Base-by-base conservation (phyloP, 305 asterid species). In the Solanum chacoense region DNA sequence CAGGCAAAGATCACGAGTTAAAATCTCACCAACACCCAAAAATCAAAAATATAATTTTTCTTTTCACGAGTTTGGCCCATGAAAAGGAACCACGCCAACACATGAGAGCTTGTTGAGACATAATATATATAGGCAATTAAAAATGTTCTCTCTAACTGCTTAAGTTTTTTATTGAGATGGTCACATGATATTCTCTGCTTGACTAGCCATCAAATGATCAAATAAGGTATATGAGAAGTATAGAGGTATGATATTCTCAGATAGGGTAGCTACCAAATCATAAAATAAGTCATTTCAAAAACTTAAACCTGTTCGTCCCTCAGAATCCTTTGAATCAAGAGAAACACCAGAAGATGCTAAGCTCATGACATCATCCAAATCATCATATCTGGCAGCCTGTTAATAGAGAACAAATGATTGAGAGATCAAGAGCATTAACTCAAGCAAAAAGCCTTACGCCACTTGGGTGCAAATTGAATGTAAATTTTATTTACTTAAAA, bases 381-480 rank as follows among this genome's bases (percentile, higher is more conserved):
- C 99, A 92, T 92, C 93, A 92, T 93, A 97, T 80, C 99, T 92
- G 88, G 99, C 99, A 92, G 99, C 98, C 99, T 97, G 92, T 89
- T 90, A n/a, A 85, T 83, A 69, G 59, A 85, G 26, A 81, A 31
- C 85, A 29, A 8, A 45, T 8, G 90, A 18, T 87, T 87, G 35
- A 78, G 67, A 72, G 86, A 85, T 37, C 12, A 85, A 37, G 10
- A 11, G 18, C 31, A 31, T 20, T 55, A 55, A 84, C 20, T 55
- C 74, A 32, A 84, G 74, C 32, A 11, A 84, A 31, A 50, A 84
- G 8, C n/a, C 7, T 20, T 20, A 22, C 0, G 22, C 86, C 22
- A 83, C 87, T 50, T 31, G 12, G 28, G 20, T 84, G 45, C 8
- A 31, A 28, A 55, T 50, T 84, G 45, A 55, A 79, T 79, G 14